Percentiles rank a stretch among this genome's conserved stretches.
Evolutionary conservation across 2,329 filamentous ascomycete genomes (phyloP).

Genomic region (Bimuria novae-zelandiae): DNA sequence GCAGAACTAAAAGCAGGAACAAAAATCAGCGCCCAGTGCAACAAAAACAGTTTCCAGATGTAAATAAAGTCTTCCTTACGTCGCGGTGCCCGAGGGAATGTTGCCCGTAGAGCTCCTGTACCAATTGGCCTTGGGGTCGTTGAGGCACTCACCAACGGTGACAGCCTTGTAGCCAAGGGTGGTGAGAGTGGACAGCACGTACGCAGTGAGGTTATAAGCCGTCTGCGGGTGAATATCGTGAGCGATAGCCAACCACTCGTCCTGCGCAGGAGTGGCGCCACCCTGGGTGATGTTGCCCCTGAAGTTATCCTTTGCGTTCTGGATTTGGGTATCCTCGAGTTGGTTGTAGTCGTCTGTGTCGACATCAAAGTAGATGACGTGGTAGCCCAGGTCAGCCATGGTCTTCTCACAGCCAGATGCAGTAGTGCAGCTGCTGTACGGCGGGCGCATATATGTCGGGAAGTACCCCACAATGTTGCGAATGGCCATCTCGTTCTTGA

Average conservation of each 20-base stretch:
- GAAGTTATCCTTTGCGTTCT: slow-evolving; percentile 61
- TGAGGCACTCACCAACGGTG: slow-evolving; percentile 54
- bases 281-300: slow-evolving; percentile 48
- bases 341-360: slow-evolving; percentile 67
- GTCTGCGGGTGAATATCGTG: slow-evolving; percentile 55
- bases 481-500: slow-evolving; percentile 60
- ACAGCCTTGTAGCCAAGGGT: slow-evolving; percentile 51
- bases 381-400: slow-evolving; percentile 58
- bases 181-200: slow-evolving; percentile 49
- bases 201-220: slow-evolving; percentile 24
- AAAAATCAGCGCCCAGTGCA: too few species aligned
- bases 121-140: slow-evolving; percentile 53
- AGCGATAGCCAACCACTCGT: slow-evolving; percentile 58
- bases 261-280: slow-evolving; percentile 26
- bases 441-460: slow-evolving; percentile 60
- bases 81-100: slow-evolving; percentile 34
- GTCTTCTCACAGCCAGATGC: slow-evolving; percentile 47
- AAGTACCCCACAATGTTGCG: slow-evolving; percentile 61
- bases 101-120: slow-evolving; percentile 50
- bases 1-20: too few species aligned
- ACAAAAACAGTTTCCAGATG: too few species aligned
- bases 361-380: slow-evolving; percentile 64
- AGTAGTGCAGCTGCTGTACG: slow-evolving; percentile 54
- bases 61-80: slow-evolving; percentile 1
- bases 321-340: slow-evolving; percentile 52